Base-by-base conservation (phyloP, 306 rosid species). In the barrel medic (Medicago truncatula) region DNA sequence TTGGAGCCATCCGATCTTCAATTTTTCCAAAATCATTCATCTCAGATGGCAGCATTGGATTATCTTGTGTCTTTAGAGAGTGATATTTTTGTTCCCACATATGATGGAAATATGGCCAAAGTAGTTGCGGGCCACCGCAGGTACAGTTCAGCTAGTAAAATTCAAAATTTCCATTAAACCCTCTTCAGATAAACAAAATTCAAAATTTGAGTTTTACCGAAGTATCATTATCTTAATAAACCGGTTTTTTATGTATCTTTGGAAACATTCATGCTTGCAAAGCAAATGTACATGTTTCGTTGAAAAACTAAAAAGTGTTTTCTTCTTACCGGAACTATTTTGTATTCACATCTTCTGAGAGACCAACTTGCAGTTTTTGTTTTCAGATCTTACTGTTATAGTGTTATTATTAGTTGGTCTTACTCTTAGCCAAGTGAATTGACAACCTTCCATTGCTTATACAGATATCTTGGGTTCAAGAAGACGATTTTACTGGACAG, bases 81-180 rank as follows among this genome's bases (percentile, higher is more conserved):
- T 61, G 97, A 95, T 85, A 92, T 92, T 59, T 95, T 95, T 79
- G 92, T 95, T 79, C 99, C 99, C 71, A 95, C 99, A 0, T 95
- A 90, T 80, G 99, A 95, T 44, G 99, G 99, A 83, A 95, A 95
- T 85, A 95, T 95, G 99, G 99, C 99, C 73, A 95, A 92, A 85
- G 99, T 95, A 10, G 99, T 95, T 60, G 99, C 90, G 83, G 99
- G 99, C 76, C 97, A 95, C 74, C 99, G 99, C 85, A 90, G 99
- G 99, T 95, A 90, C 80, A 60, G 44, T 68, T 76, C 62, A 38
- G 41, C 68, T 62, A 6, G 23, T 23, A 68, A 44, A 49, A 49
- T 11, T 15, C n/a, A n/a, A n/a, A n/a, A n/a, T 59, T 73, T 44
- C 15, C 62, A 3, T 11, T 50, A 18, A 52, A 34, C 34, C 34